Conservation (phyloP, 306 rosid species). For the Acacia crassicarpa region DNA sequence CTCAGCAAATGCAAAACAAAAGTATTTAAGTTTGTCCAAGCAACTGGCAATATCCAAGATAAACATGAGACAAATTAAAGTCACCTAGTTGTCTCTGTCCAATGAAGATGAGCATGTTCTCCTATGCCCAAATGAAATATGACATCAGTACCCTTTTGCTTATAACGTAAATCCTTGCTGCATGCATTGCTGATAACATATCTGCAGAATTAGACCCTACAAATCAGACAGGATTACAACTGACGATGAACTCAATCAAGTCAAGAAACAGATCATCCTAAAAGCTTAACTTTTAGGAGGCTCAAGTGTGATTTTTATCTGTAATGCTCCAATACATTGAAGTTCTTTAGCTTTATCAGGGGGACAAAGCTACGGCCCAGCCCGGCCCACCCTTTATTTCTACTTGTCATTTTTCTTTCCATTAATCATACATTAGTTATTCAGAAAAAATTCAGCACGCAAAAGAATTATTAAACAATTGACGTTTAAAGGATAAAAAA, state of each 20-base stretch:
- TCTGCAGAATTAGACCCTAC: conserved; percentile 54
- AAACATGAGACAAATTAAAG: not conserved
- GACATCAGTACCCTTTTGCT: conserved; percentile 82
- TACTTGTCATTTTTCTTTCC: not conserved
- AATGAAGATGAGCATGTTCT: conserved; percentile 89
- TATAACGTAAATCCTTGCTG: conserved; percentile 73
- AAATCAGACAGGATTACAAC: conserved; percentile 1
- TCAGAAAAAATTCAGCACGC: not conserved
- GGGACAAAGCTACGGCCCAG: not conserved
- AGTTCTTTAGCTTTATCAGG: not conserved
- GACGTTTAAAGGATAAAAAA: not conserved
- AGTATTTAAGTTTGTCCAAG: not conserved
- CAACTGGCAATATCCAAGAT: not conserved
- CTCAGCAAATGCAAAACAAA: not conserved
- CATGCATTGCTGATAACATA: conserved; percentile 93
- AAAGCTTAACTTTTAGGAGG: not conserved
- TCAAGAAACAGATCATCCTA: conserved; percentile 2
- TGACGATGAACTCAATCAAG: not conserved
- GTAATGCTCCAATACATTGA: not conserved
- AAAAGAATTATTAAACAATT: not conserved
- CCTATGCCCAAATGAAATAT: conserved; percentile 58
- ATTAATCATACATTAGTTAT: not conserved
- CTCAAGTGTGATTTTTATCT: not conserved
- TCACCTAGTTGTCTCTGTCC: conserved; percentile 82
- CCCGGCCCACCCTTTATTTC: not conserved